Percentiles rank a stretch among this genome's conserved stretches.
Evolutionary conservation across 345 rosid genomes (phyloP).

Genomic region (Pelargonium nanum): DNA sequence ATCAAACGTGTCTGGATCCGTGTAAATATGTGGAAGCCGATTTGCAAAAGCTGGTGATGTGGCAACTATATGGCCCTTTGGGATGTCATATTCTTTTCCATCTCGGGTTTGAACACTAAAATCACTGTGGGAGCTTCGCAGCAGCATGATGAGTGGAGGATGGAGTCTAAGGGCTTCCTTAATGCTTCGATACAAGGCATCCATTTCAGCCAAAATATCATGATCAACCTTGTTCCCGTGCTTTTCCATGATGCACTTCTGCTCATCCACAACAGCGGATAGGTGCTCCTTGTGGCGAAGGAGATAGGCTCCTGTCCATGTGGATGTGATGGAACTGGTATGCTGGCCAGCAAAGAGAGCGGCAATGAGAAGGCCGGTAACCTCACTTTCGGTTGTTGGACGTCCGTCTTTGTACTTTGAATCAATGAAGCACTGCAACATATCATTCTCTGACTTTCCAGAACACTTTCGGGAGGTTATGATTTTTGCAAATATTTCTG

Average conservation of each 20-base stretch:
- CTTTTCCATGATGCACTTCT: constrained; percentile 53
- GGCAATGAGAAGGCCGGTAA: constrained; percentile 90
- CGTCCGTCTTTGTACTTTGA: constrained; percentile 92
- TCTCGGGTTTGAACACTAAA: constrained; percentile 69
- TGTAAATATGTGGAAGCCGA: constrained; percentile 69
- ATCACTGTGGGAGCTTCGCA: constrained; percentile 76
- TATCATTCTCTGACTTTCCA: constrained; percentile 72
- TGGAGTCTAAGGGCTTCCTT: constrained; percentile 96
- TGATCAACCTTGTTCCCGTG: constrained; percentile 85
- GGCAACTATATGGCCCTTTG: constrained; percentile 89
- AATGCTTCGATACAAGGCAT: constrained; percentile 74
- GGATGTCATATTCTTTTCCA: constrained; percentile 76
- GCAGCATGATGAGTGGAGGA: constrained; percentile 85
- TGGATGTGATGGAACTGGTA: constrained; percentile 96
- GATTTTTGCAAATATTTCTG: constrained; percentile 62
- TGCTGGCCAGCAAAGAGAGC: constrained; percentile 99
- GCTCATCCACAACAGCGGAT: constrained; percentile 64
- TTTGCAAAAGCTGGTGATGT: constrained; percentile 96
- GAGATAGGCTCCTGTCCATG: constrained; percentile 94
- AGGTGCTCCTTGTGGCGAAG: constrained; percentile 49
- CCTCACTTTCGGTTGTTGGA: constrained; percentile 72
- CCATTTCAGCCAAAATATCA: constrained; percentile 87
- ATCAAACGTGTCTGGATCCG: constrained; percentile 73
- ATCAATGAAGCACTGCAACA: constrained; percentile 94
- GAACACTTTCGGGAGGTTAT: constrained; percentile 63